Percentiles rank a stretch among this genome's conserved stretches.
Conservation (phyloP, 257 asterid genomes). For the Lycium ferocissimum region DNA sequence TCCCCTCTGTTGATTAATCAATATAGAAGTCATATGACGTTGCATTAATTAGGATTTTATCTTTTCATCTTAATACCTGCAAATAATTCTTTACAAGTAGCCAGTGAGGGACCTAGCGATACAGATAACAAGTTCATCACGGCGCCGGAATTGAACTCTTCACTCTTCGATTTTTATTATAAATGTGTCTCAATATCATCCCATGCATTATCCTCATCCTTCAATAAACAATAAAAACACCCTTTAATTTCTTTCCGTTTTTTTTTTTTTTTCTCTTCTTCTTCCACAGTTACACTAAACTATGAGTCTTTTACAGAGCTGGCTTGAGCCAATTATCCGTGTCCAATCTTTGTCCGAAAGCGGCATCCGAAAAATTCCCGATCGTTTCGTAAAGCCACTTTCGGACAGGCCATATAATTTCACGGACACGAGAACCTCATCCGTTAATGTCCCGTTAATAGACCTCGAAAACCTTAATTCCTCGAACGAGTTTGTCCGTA, state of each 20-base stretch:
- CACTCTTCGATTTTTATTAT: background rate
- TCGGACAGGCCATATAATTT: constrained; percentile 51
- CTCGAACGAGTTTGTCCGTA: constrained; percentile 35
- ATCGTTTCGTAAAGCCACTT: constrained; percentile 68
- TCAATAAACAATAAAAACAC: background rate
- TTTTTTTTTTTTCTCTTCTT: background rate
- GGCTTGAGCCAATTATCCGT: constrained; percentile 87
- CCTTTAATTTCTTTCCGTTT: background rate
- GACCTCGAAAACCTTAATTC: constrained; percentile 62
- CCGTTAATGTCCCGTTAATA: constrained; percentile 46
- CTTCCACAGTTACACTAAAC: background rate
- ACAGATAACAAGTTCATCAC: constrained; percentile 37
- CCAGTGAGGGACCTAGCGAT: background rate
- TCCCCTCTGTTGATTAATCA: no score
- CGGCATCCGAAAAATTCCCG: constrained; percentile 71
- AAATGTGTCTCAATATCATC: background rate
- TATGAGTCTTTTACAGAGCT: constrained; percentile 53
- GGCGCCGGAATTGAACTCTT: constrained; percentile 47
- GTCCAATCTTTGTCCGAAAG: constrained; percentile 83
- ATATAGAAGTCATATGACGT: no score
- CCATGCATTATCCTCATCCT: background rate
- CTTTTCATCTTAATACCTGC: no score
- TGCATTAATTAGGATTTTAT: no score
- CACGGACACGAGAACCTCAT: background rate
- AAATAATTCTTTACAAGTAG: background rate